phyloP scores from a whole-genome alignment of 2,329 filamentous ascomycete species.

The Fusarium praegraminearum region DNA sequence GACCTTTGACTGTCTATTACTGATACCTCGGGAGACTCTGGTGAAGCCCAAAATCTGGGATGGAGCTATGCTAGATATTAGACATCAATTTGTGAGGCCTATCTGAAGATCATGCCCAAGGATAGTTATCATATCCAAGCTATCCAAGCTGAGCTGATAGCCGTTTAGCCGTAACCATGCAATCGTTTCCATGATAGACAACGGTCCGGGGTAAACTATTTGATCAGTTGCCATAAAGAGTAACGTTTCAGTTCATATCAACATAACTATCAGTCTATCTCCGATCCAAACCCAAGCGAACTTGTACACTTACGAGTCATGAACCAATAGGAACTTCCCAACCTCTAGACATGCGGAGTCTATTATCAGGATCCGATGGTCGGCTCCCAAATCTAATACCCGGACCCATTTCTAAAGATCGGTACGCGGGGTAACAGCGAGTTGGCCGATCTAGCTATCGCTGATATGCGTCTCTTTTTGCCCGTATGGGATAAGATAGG shows the following conservation, averaged over 20 bases:
- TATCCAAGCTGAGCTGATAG: too few species aligned
- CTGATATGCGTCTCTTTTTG: background rate
- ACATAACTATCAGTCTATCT: constrained; percentile 15
- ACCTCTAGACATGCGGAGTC: constrained; percentile 10
- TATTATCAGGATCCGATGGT: constrained; percentile 8
- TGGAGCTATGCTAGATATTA: background rate
- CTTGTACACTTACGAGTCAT: background rate
- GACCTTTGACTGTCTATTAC: rapidly evolving
- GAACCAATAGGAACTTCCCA: constrained; percentile 1
- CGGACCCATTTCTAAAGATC: constrained; percentile 5
- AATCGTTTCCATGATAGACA: background rate
- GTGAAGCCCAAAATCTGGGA: rapidly evolving
- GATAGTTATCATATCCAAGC: background rate
- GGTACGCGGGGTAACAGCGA: constrained; percentile 18
- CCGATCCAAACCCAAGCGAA: background rate
- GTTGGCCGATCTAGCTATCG: constrained; percentile 9
- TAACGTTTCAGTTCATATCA: background rate
- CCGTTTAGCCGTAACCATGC: background rate
- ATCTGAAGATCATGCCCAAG: background rate
- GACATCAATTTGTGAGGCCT: background rate
- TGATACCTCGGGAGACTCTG: rapidly evolving
- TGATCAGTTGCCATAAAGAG: background rate
- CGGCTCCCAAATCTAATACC: constrained; percentile 26
- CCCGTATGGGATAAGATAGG: constrained; percentile 4
- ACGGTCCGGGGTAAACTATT: background rate